Evolutionary conservation across 495 filamentous ascomycete genomes (phyloP).

Genomic region (Lasiosphaeria ovina): DNA sequence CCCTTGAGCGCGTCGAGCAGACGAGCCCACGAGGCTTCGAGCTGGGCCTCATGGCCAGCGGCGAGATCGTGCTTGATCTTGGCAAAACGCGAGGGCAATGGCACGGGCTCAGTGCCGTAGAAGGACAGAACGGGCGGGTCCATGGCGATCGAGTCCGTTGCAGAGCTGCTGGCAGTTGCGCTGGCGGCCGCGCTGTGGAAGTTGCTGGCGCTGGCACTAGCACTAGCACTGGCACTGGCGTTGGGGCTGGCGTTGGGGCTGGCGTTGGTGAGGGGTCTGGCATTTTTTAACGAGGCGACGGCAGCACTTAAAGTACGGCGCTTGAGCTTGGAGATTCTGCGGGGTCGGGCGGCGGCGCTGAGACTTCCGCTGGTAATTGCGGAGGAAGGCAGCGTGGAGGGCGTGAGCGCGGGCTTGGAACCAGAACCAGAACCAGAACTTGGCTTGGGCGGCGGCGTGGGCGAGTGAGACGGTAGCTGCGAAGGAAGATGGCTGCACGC

Average conservation of each 20-base stretch:
- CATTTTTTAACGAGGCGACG: slow-evolving; percentile 18
- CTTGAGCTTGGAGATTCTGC: slow-evolving; percentile 38
- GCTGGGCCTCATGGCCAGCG: slow-evolving; percentile 59
- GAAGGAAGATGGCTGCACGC: slow-evolving; percentile 1
- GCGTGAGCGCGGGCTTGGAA: slow-evolving; percentile 11
- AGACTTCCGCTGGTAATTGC: slow-evolving; percentile 29
- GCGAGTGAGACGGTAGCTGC: slow-evolving; percentile 11
- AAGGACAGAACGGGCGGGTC: slow-evolving; percentile 76
- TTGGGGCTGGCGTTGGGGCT: neutral
- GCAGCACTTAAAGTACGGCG: slow-evolving; percentile 32
- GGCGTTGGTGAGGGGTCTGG: slow-evolving; percentile 9
- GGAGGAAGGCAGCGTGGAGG: slow-evolving; percentile 9
- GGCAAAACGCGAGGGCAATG: slow-evolving; percentile 76
- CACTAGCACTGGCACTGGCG: neutral
- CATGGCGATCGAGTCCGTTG: slow-evolving; percentile 40
- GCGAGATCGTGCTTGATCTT: slow-evolving; percentile 68
- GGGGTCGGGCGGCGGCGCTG: slow-evolving; percentile 35
- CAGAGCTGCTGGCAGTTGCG: slow-evolving; percentile 7
- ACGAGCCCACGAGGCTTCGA: slow-evolving; percentile 71
- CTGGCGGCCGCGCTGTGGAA: neutral
- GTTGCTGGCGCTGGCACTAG: too few species aligned
- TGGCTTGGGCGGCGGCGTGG: neutral
- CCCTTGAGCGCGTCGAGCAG: slow-evolving; percentile 53
- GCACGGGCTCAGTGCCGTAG: slow-evolving; percentile 67
- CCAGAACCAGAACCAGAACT: neutral